phyloP scores from a whole-genome alignment of 2,329 filamentous ascomycete genomes.

The Cytospora mali region DNA sequence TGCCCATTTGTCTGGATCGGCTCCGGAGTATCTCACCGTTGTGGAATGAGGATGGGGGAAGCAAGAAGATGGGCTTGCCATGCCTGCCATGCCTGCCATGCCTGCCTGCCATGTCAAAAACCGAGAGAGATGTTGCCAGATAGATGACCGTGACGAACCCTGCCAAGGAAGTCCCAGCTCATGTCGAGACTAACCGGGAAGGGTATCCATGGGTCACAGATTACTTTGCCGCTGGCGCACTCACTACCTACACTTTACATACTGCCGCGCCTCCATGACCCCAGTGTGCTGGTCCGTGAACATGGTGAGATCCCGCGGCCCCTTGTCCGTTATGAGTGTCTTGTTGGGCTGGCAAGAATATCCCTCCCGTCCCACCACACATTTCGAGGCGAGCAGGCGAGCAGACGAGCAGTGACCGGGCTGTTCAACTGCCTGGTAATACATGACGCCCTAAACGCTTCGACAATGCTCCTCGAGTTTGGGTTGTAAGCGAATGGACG shows the following conservation, averaged over 20 bases:
- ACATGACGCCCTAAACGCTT: constrained; percentile 41
- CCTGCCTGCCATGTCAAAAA: background rate
- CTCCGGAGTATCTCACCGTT: background rate
- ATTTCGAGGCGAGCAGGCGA: no score
- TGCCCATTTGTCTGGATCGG: constrained; percentile 1
- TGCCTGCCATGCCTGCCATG: no score
- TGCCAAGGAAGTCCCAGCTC: constrained; percentile 9
- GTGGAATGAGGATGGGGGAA: background rate
- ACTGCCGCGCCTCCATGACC: constrained; percentile 26
- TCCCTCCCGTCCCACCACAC: constrained; percentile 36
- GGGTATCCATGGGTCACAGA: constrained; percentile 29
- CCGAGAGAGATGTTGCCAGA: constrained; percentile 21
- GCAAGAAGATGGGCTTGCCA: background rate
- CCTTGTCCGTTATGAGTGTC: constrained; percentile 33
- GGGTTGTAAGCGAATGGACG: constrained; percentile 53
- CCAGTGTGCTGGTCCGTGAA: constrained; percentile 34
- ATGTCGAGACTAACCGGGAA: constrained; percentile 24
- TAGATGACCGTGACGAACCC: constrained; percentile 23
- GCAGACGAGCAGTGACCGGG: constrained; percentile 47
- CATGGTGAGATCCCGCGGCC: background rate
- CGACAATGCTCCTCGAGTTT: constrained; percentile 40
- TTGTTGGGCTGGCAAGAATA: constrained; percentile 39
- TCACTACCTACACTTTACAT: constrained; percentile 31
- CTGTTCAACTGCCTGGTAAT: constrained; percentile 38
- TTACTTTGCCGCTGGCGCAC: constrained; percentile 36